phyloP scores from a whole-genome alignment of 192 early-diverging fungal species.

The Coemansia asiatica region DNA sequence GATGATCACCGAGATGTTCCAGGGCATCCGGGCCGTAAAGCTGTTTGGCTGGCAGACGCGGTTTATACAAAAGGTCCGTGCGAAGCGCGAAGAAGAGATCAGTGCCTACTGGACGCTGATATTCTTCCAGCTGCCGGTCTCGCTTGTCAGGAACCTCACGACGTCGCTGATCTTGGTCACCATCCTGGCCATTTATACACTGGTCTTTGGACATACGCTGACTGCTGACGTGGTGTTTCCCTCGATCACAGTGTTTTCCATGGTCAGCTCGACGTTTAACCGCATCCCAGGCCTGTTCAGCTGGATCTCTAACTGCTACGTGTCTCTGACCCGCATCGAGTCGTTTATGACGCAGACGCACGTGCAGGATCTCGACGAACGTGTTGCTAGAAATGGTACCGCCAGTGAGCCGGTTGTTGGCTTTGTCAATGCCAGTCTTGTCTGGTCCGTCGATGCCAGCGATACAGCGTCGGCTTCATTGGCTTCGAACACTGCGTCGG shows the following conservation, averaged over 20 bases:
- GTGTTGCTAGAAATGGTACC: slow-evolving; percentile 14
- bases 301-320: slow-evolving; percentile 60
- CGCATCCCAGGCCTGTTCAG: slow-evolving; percentile 62
- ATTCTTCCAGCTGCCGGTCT: slow-evolving; percentile 60
- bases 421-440: slow-evolving; percentile 47
- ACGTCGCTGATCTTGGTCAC: slow-evolving; percentile 63
- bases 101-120: slow-evolving; percentile 56
- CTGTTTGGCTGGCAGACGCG: slow-evolving; percentile 83
- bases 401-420: slow-evolving; percentile 14
- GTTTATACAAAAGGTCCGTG: slow-evolving; percentile 69
- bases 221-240: slow-evolving; percentile 72
- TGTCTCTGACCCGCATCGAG: slow-evolving; percentile 71
- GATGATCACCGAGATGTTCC: slow-evolving; percentile 80
- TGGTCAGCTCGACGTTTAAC: slow-evolving; percentile 65
- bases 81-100: slow-evolving; percentile 67
- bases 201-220: slow-evolving; percentile 58
- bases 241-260: slow-evolving; percentile 71
- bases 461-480: background rate
- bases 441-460: slow-evolving; percentile 21
- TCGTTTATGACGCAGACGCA: slow-evolving; percentile 75
- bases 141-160: slow-evolving; percentile 52
- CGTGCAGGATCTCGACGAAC: slow-evolving; percentile 57
- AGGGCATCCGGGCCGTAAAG: slow-evolving; percentile 93
- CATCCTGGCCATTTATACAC: slow-evolving; percentile 60
- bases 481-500: background rate